A percentile compares a stretch with the other conserved stretches of the same genome.
These are phyloP conservation scores for Mycosarcoma maydis DNA, from an alignment of 1,284 basidiomycete genomes.

Conservation along the genomic window DNA sequence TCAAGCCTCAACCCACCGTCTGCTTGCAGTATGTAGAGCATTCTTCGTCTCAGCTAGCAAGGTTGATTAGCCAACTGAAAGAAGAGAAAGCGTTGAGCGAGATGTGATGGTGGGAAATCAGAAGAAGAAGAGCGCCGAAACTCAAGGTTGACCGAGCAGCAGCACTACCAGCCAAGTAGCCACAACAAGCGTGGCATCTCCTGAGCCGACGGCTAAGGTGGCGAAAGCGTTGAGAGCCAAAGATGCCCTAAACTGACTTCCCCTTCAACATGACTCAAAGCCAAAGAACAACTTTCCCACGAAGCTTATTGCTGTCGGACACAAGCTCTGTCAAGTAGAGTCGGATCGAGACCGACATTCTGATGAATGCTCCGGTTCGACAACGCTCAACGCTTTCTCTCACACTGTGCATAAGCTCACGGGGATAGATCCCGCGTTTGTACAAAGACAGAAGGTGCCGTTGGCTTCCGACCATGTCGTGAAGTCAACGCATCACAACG, in stretches of 20 bases:
- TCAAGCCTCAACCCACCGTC: slow-evolving; percentile 16
- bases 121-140: too few species aligned
- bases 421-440: neutral
- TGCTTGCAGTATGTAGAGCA: neutral
- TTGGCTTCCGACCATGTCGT: slow-evolving; percentile 11
- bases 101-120: too few species aligned
- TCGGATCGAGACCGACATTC: slow-evolving; percentile 25
- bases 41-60: slow-evolving; percentile 6
- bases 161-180: too few species aligned
- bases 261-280: slow-evolving; percentile 6
- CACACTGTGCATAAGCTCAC: slow-evolving; percentile 12
- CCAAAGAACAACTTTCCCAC: slow-evolving; percentile 12
- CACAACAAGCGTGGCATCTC: too few species aligned
- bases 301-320: slow-evolving; percentile 10
- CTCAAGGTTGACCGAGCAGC: too few species aligned
- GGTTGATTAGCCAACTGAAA: slow-evolving; percentile 8
- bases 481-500: neutral
- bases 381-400: slow-evolving; percentile 12
- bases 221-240: too few species aligned
- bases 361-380: slow-evolving; percentile 3
- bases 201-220: too few species aligned
- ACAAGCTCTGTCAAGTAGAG: slow-evolving; percentile 3
- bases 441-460: slow-evolving; percentile 3
- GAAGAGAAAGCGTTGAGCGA: too few species aligned
- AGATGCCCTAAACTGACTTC: too few species aligned